Evolutionary conservation across 2,329 filamentous ascomycete species (phyloP).

Genomic region (Tympanopsis confertula): DNA sequence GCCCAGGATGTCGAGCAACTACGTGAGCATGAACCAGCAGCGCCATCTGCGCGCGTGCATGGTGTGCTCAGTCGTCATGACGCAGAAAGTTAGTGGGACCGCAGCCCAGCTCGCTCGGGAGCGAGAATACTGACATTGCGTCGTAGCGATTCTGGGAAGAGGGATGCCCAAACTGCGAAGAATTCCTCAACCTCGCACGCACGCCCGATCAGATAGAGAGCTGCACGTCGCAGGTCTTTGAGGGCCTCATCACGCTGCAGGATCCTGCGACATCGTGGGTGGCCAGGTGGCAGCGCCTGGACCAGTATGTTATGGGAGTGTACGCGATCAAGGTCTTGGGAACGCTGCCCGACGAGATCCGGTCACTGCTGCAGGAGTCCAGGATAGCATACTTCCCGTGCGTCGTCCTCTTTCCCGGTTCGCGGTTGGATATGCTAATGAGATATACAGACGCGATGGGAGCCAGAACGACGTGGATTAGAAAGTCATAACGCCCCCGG

Average conservation of each 20-base stretch:
- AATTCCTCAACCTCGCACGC: conserved; percentile 72
- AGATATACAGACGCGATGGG: conserved; percentile 35
- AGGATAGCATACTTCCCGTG: conserved; percentile 53
- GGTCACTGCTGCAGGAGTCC: conserved; percentile 46
- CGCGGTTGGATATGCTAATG: conserved; percentile 10
- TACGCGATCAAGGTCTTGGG: conserved; percentile 95
- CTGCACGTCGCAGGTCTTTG: conserved; percentile 93
- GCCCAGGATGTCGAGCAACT: conserved; percentile 43
- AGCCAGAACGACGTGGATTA: conserved; percentile 36
- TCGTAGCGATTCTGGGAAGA: conserved; percentile 72
- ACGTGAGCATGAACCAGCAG: conserved; percentile 63
- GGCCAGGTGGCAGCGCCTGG: conserved; percentile 87
- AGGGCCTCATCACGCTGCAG: conserved; percentile 76
- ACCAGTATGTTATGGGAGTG: conserved; percentile 75
- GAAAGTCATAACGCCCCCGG: too few relatives aligned
- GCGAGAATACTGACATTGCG: neutral
- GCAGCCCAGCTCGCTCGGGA: neutral
- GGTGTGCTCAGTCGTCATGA: conserved; percentile 93
- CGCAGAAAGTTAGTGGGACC: conserved; percentile 47
- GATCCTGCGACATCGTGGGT: conserved; percentile 85
- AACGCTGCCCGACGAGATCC: conserved; percentile 56
- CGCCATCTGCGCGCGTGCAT: conserved; percentile 92
- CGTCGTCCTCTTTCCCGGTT: conserved; percentile 32
- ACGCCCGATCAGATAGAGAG: conserved; percentile 73
- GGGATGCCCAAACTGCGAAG: conserved; percentile 95